Evolutionary conservation across 352 stramenopile genomes (phyloP), one percentile per base, ranked within the genome.

Genomic region (Globisporangium apiculatum): DNA sequence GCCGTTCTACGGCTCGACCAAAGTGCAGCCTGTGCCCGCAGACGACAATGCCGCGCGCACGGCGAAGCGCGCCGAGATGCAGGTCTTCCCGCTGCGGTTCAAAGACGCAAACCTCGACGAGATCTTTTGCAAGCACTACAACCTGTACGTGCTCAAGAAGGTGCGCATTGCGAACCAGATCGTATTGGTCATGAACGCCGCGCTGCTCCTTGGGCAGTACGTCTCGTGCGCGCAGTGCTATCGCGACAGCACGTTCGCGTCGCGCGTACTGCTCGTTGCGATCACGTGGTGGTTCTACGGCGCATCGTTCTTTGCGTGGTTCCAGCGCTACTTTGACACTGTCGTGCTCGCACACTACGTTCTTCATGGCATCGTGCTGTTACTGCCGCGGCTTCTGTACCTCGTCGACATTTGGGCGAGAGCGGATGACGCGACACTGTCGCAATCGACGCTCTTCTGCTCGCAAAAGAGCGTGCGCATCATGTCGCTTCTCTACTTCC

Each of bases 121-220:
- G 42, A 71, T 79, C 42, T 90, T 90, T 49, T 76, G 69, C 60
- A 84, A 85, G 53, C 79, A 90, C 62, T 90, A 82, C 68, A 86
- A 81, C 38, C 56, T 86, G 17, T 90, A 90, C 57, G 79, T 90
- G 48, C 64, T 77, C 52, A 72, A 71, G 38, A 90, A 90, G 67
- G 73, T 90, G 55, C 74, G 73, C 35, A 52, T 75, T 7, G 71
- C 77, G 3, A 79, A 72, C 43, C 64, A 70, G 40, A 76, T 90
- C 37, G 55, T 86, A 50, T 65, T 76, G 15, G 49, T 67, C 45
- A 53, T 87, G n/a, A 75, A 86, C 53, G 55, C 61, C 5, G 57
- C 67, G 5, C 64, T 90, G 64, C 55, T 86, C n/a, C 53, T 76
- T 24, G 66, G 73, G 0, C 77, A 90, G 60, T 79, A 74, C 60